phyloP scores from a whole-genome alignment of 257 asterid species.

The Vinca minor region DNA sequence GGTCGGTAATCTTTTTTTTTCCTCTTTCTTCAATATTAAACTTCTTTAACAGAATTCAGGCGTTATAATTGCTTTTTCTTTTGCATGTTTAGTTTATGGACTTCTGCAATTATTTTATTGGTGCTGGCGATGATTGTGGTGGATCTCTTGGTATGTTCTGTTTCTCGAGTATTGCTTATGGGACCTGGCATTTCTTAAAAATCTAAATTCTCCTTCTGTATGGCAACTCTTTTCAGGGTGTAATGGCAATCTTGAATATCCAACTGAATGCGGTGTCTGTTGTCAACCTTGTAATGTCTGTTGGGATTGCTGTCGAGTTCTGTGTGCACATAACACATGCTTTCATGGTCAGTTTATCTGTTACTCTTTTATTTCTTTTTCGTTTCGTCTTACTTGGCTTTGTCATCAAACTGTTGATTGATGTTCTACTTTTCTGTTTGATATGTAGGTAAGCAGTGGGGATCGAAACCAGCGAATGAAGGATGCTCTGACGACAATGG shows the following conservation, averaged over 20 bases:
- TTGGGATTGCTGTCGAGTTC: conserved; percentile 95
- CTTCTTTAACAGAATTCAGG: conserved; percentile 14
- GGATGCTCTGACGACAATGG: conserved; percentile 90
- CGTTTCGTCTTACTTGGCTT: not conserved
- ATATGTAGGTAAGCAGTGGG: conserved; percentile 68
- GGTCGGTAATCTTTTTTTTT: conserved; percentile 50
- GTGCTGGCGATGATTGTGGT: conserved; percentile 81
- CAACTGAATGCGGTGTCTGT: conserved; percentile 93
- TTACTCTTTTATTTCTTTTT: conserved; percentile 6
- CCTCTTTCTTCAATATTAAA: conserved; percentile 6
- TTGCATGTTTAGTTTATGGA: conserved; percentile 65
- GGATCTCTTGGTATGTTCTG: conserved; percentile 71
- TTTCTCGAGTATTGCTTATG: conserved; percentile 7
- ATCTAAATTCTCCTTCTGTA: conserved; percentile 2
- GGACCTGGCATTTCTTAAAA: not conserved
- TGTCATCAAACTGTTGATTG: not conserved
- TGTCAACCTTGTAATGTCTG: conserved; percentile 95
- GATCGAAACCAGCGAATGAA: conserved; percentile 89
- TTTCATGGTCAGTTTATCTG: conserved; percentile 68
- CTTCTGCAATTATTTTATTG: conserved; percentile 81
- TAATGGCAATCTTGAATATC: conserved; percentile 82
- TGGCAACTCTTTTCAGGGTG: conserved; percentile 47
- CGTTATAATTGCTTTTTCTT: conserved; percentile 1
- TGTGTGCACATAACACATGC: conserved; percentile 97
- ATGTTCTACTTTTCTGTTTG: conserved; percentile 4